Percentiles rank a stretch among this genome's conserved stretches.
Conservation (phyloP, 2,329 filamentous ascomycete species). For the Arthrinium puccinioides region DNA sequence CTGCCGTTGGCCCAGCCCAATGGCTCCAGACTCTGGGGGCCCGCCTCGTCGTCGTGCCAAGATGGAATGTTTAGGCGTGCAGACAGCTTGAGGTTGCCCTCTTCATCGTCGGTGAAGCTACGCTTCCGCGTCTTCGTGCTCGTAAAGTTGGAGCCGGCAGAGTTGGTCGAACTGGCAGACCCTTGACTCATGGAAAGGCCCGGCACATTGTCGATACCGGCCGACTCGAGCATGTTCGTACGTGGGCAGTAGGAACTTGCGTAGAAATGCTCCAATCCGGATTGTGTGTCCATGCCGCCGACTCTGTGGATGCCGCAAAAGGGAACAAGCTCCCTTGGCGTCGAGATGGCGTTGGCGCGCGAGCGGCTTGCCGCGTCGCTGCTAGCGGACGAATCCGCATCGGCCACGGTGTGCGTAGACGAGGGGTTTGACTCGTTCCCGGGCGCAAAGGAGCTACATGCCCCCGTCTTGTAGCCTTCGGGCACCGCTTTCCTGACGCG, state of each 20-base stretch:
- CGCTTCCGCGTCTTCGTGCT: slow-evolving; percentile 36
- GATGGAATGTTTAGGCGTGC: slow-evolving; percentile 12
- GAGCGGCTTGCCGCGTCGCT: slow-evolving; percentile 11
- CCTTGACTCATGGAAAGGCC: slow-evolving; percentile 50
- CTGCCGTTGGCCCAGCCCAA: slow-evolving; percentile 31
- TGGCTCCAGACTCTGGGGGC: slow-evolving; percentile 30
- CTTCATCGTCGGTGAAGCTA: slow-evolving; percentile 35
- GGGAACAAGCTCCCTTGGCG: slow-evolving; percentile 59
- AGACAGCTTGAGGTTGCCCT: slow-evolving; percentile 18
- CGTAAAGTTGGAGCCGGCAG: slow-evolving; percentile 8
- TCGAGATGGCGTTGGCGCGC: slow-evolving; percentile 20
- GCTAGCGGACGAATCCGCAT: slow-evolving; percentile 4
- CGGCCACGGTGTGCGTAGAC: neutral
- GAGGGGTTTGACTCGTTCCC: slow-evolving; percentile 15
- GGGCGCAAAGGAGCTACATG: slow-evolving; percentile 38
- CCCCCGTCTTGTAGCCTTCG: slow-evolving; percentile 83
- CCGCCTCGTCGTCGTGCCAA: slow-evolving; percentile 30
- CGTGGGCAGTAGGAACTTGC: no score
- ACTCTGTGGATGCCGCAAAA: slow-evolving; percentile 77
- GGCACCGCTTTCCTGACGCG: slow-evolving; percentile 86
- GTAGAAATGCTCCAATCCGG: slow-evolving; percentile 21
- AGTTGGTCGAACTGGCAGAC: slow-evolving; percentile 32
- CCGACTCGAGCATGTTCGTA: slow-evolving; percentile 10
- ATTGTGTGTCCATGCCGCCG: slow-evolving; percentile 58
- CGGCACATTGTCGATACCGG: slow-evolving; percentile 29